Percentiles rank a stretch among this genome's conserved stretches.
Evolutionary conservation across 768 basidiomycete species (phyloP).

Genomic region (Trametes cingulata): DNA sequence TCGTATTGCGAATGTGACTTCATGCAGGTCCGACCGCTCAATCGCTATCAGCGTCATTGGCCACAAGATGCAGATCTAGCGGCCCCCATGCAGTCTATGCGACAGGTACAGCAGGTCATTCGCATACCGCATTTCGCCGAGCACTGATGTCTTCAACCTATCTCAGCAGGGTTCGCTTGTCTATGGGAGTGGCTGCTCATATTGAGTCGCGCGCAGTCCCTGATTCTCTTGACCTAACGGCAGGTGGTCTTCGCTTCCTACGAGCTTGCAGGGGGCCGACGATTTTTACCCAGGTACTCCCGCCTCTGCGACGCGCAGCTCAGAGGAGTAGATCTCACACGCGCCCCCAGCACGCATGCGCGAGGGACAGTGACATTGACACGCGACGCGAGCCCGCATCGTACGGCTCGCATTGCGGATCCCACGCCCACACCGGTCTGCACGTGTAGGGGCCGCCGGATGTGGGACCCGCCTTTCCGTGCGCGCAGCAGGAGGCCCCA

Average conservation of each 20-base stretch:
- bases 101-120: background rate
- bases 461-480: conserved; percentile 6
- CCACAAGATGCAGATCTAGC: no score
- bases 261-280: background rate
- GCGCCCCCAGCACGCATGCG: background rate
- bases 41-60: no score
- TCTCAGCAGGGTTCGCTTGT: background rate
- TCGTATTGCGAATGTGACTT: no score
- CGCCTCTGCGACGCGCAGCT: background rate
- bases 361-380: conserved; percentile 4
- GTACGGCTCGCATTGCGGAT: conserved; percentile 1
- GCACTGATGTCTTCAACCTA: background rate
- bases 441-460: conserved; percentile 8
- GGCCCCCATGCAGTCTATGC: no score
- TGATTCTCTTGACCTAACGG: no score
- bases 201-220: background rate
- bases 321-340: conserved; percentile 1
- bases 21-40: no score
- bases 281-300: background rate
- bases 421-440: conserved; percentile 3
- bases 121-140: no score
- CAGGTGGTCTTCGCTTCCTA: no score
- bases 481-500: background rate
- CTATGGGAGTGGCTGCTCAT: background rate
- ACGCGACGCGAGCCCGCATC: background rate